Base-by-base conservation (phyloP, 768 basidiomycete species). In the Sistotremastrum suecicum region DNA sequence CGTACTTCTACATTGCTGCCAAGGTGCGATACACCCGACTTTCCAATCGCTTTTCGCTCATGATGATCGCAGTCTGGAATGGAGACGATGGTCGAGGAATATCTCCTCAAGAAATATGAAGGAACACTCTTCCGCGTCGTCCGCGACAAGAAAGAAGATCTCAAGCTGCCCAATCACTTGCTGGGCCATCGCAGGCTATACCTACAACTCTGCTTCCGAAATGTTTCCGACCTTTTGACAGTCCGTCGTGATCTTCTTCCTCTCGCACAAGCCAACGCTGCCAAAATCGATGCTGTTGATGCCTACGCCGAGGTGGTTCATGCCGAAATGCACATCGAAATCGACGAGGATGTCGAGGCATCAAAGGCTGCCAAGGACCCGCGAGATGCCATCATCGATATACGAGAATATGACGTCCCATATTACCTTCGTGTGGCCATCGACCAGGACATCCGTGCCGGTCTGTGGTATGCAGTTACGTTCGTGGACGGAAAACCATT, bases 381-480 rank as follows among this genome's bases (percentile, higher is more conserved):
- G n/a, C 72, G 78, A 42, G 91, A 97, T 45, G 82, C 78, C 54
- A 88, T 98, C 58, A 77, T 95, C 59, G 95, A 99, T 59, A 75
- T 94, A 40, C 76, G 95, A 34, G 95, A 98, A 60, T 97, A 82
- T 62, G 95, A 99, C 62, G 88, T 98, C 30, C 87, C 89, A 1
- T 99, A 98, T 62, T 97, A 97, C 63, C 71, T 95, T 40, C 90
- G 95, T 12, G 94, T 98, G n/a, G 91, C 94, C 9, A 99, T 99
- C 64, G 95, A 99, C 73, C 90, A 92, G 59, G 90, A 97, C 40
- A 75, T 98, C 42, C 89, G 95, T 42, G 92, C 95, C 44, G 95
- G 95, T 42, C 67, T 98, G n/a, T 99, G 95, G 95, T 99, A 99
- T 56, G 72, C 76, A 0, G 77, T 99, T 44, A 78, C 82, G 3